These are phyloP conservation scores for Penicillium maclennaniae DNA, from an alignment of 495 filamentous ascomycete genomes.

Conservation along the genomic window DNA sequence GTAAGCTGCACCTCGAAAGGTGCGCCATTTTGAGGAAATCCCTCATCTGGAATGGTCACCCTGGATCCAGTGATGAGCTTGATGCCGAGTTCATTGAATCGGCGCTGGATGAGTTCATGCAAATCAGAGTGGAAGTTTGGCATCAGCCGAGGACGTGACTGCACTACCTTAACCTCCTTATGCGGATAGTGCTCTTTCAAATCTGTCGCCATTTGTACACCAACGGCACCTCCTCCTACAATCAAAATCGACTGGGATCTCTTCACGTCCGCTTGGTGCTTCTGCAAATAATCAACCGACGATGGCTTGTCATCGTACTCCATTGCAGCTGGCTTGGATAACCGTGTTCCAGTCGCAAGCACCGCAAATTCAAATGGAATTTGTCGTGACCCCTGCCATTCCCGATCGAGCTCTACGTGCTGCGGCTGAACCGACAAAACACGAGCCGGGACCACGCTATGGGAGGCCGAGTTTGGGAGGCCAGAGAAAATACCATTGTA, in stretches of 20 bases:
- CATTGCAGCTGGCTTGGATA: slow-evolving; percentile 45
- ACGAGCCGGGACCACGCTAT: slow-evolving; percentile 40
- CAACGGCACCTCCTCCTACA: slow-evolving; percentile 59
- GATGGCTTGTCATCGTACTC: slow-evolving; percentile 42
- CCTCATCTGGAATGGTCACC: slow-evolving; percentile 25
- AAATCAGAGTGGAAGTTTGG: slow-evolving; percentile 48
- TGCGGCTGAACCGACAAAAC: slow-evolving; percentile 38
- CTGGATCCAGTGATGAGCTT: slow-evolving; percentile 36
- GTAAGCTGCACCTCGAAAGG: slow-evolving; percentile 32
- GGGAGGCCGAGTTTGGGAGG: slow-evolving; percentile 28
- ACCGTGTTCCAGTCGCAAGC: slow-evolving; percentile 45
- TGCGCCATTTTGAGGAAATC: slow-evolving; percentile 29
- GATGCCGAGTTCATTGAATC: slow-evolving; percentile 40
- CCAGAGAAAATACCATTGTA: slow-evolving; percentile 39
- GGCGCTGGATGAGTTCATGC: slow-evolving; percentile 42
- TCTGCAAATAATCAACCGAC: slow-evolving; percentile 37
- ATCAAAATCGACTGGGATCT: slow-evolving; percentile 46
- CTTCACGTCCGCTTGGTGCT: slow-evolving; percentile 35
- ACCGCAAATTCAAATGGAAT: slow-evolving; percentile 47
- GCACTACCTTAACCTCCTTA: slow-evolving; percentile 55
- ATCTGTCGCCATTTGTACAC: slow-evolving; percentile 58
- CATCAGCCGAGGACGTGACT: slow-evolving; percentile 53
- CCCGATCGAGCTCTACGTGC: slow-evolving; percentile 42
- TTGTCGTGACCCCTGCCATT: slow-evolving; percentile 40
- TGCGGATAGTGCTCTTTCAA: slow-evolving; percentile 55